A percentile compares a stretch with the other conserved stretches of the same genome.
phyloP scores from a whole-genome alignment of 495 filamentous ascomycete species.

The Oidiodendron maius region DNA sequence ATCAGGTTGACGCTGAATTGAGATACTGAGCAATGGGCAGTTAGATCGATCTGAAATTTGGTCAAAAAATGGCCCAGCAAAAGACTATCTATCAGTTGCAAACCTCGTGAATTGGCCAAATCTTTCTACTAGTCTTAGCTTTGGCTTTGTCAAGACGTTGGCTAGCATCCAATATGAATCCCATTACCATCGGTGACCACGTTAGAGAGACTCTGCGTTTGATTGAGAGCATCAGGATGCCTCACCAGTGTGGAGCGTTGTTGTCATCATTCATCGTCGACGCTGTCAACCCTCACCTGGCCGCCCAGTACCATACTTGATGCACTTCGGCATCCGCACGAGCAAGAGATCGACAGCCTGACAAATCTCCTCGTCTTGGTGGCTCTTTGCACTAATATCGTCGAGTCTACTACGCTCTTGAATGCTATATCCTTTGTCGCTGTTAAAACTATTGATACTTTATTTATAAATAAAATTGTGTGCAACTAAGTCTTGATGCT shows the following conservation, averaged over 20 bases:
- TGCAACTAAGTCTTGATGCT: neutral
- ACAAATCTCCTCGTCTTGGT: neutral
- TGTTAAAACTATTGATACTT: neutral
- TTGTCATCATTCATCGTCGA: neutral
- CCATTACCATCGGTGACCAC: neutral
- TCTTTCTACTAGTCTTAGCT: no score
- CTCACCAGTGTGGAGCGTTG: neutral
- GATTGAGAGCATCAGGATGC: neutral
- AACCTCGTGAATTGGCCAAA: no score
- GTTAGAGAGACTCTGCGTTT: neutral
- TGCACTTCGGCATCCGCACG: neutral
- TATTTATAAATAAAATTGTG: neutral
- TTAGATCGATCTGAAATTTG: no score
- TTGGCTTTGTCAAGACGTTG: no score
- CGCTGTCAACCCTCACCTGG: neutral
- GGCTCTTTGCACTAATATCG: neutral
- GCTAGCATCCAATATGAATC: no score
- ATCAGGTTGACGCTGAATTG: no score
- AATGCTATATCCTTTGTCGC: neutral
- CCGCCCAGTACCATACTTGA: neutral
- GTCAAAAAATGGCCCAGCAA: no score
- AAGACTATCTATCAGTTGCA: no score
- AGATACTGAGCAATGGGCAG: no score
- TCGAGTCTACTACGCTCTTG: neutral
- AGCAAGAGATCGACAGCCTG: neutral